Evolutionary conservation across 306 rosid genomes (phyloP).

Genomic region (Quercus rubra): DNA sequence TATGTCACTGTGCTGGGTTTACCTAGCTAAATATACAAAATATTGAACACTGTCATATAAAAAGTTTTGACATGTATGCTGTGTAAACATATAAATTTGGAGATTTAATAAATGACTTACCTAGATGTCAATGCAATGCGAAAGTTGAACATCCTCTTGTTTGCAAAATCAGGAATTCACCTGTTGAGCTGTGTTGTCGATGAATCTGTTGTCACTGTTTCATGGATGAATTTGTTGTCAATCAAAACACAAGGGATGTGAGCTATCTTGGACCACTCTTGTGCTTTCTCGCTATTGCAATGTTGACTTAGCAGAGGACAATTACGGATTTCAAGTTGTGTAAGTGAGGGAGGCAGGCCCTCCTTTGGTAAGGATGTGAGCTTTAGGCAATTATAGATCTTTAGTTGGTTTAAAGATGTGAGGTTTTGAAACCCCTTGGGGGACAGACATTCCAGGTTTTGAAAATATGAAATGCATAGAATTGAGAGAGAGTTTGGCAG

Average conservation of each 20-base stretch:
- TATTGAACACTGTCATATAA: too few relatives aligned
- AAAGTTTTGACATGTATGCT: too few relatives aligned
- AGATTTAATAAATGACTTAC: neutral
- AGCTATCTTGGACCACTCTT: conserved; percentile 20
- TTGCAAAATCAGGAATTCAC: neutral
- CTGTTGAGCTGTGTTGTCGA: conserved; percentile 5
- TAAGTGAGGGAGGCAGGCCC: conserved; percentile 22
- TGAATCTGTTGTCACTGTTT: neutral
- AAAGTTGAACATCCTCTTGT: neutral
- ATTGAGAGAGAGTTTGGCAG: conserved; percentile 11
- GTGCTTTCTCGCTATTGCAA: conserved; percentile 7
- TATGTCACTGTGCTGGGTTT: too few relatives aligned
- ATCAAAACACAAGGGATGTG: conserved; percentile 14
- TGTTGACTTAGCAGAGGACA: conserved; percentile 15
- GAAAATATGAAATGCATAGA: neutral
- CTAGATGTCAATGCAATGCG: neutral
- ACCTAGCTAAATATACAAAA: too few relatives aligned
- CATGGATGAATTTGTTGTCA: conserved; percentile 5
- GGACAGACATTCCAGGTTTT: conserved; percentile 5
- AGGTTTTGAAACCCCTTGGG: conserved; percentile 5
- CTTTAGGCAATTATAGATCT: neutral
- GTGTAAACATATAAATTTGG: neutral
- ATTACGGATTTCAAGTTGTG: neutral
- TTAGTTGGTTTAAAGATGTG: conserved; percentile 2
- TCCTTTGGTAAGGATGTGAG: neutral